Conservation (phyloP, 2,329 filamentous ascomycete genomes). For the Sphaceloma murrayae region DNA sequence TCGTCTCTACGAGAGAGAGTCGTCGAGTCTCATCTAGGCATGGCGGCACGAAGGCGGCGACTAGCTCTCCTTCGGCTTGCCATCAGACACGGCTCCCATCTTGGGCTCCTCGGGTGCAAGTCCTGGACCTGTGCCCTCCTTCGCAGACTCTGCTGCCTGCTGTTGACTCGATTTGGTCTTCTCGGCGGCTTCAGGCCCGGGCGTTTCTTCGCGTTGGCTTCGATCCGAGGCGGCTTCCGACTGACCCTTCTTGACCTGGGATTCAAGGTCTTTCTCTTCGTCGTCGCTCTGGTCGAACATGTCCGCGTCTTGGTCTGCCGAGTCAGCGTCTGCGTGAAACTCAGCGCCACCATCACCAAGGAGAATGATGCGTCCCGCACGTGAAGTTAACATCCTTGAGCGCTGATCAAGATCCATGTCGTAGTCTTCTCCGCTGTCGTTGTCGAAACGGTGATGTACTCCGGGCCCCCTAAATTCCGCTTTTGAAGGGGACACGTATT, state of each 20-base stretch:
- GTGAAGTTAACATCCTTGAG: constrained; percentile 60
- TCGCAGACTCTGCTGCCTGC: constrained; percentile 23
- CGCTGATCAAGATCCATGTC: constrained; percentile 62
- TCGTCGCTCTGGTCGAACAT: constrained; percentile 68
- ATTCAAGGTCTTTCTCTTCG: constrained; percentile 66
- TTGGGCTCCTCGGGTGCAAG: constrained; percentile 25
- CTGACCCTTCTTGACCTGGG: constrained; percentile 64
- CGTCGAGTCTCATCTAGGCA: not conserved
- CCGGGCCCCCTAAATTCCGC: constrained; percentile 44
- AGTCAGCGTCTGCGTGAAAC: constrained; percentile 21
- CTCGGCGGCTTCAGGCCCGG: constrained; percentile 32
- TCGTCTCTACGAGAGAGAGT: not conserved
- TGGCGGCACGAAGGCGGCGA: not conserved
- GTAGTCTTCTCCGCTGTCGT: constrained; percentile 49
- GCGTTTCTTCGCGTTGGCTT: constrained; percentile 43
- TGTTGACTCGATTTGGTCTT: constrained; percentile 27
- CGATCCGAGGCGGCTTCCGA: constrained; percentile 25
- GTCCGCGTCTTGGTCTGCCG: constrained; percentile 54
- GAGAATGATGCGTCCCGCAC: constrained; percentile 77
- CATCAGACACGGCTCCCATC: constrained; percentile 21
- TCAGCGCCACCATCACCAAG: constrained; percentile 85
- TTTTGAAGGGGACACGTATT: constrained; percentile 24
- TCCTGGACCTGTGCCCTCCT: constrained; percentile 18
- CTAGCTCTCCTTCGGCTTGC: constrained; percentile 11
- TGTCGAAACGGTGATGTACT: constrained; percentile 41